Percentiles rank a stretch among this genome's conserved stretches.
Evolutionary conservation across 2,329 filamentous ascomycete species (phyloP).

Genomic region (Monilinia laxa): DNA sequence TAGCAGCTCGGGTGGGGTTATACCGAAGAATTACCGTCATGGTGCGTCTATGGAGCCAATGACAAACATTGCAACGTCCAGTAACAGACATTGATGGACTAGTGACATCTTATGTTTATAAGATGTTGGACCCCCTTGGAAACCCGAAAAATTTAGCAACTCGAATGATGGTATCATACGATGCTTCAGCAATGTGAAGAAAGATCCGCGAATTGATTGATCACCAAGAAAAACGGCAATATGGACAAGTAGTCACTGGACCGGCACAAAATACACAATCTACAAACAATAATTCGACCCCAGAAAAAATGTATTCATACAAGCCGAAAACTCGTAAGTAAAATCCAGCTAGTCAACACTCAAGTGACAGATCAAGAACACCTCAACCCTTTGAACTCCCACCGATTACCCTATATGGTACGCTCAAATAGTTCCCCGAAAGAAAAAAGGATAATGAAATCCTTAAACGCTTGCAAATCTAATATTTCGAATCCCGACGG

Average conservation of each 20-base stretch:
- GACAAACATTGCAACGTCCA: too few species aligned
- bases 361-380: slow-evolving; percentile 13
- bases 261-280: background rate
- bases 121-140: too few species aligned
- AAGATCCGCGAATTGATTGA: too few species aligned
- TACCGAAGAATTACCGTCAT: background rate
- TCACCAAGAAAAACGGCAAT: too few species aligned
- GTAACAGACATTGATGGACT: too few species aligned
- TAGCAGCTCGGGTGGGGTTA: background rate
- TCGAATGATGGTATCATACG: too few species aligned
- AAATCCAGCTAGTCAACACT: slow-evolving; percentile 16
- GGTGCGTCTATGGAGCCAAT: background rate
- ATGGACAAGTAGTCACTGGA: background rate
- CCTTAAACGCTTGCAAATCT: background rate
- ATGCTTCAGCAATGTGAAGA: too few species aligned
- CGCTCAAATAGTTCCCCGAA: slow-evolving; percentile 20
- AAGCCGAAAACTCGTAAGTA: slow-evolving; percentile 11
- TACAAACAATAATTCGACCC: background rate
- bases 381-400: slow-evolving; percentile 17
- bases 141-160: too few species aligned
- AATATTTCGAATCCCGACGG: slow-evolving; percentile 14
- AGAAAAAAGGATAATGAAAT: slow-evolving; percentile 5
- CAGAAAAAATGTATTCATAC: slow-evolving; percentile 20
- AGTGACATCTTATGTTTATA: too few species aligned
- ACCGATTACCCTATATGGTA: slow-evolving; percentile 18